phyloP scores from a whole-genome alignment of 2,329 filamentous ascomycete species.

The Boeremia exigua region DNA sequence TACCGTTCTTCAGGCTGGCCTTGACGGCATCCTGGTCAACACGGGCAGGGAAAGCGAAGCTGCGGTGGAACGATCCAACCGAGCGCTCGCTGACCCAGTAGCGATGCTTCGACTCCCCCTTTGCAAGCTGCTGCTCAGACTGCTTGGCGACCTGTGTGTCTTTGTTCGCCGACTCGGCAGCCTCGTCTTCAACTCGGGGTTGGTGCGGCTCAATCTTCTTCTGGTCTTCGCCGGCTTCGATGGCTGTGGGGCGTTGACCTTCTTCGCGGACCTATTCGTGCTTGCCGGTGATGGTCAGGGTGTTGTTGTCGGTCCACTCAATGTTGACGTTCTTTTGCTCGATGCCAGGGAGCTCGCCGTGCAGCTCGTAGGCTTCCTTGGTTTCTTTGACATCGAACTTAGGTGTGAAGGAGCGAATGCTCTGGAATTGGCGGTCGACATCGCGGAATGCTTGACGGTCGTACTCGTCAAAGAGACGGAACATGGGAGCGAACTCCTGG shows the following conservation, averaged over 20 bases:
- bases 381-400: conserved; percentile 81
- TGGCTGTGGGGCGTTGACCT: conserved; percentile 57
- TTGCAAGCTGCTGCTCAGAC: conserved; percentile 47
- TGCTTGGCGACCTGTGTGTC: conserved; percentile 38
- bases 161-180: conserved; percentile 27
- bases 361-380: conserved; percentile 72
- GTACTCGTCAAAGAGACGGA: conserved; percentile 57
- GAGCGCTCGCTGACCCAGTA: conserved; percentile 73
- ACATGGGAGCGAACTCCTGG: conserved; percentile 52
- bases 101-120: conserved; percentile 60
- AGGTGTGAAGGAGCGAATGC: conserved; percentile 68
- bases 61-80: conserved; percentile 65
- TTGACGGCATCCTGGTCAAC: conserved; percentile 67
- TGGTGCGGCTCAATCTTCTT: conserved; percentile 40
- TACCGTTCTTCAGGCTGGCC: conserved; percentile 66
- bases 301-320: conserved; percentile 79
- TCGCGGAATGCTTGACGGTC: conserved; percentile 45
- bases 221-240: conserved; percentile 48
- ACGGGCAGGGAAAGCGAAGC: conserved; percentile 63
- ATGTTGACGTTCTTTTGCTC: conserved; percentile 76
- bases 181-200: conserved; percentile 71
- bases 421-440: conserved; percentile 30
- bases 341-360: conserved; percentile 80
- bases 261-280: conserved; percentile 69
- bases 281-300: conserved; percentile 72